Evolutionary conservation across 495 filamentous ascomycete species (phyloP), one percentile per base, ranked within the genome.

Genomic region (Aspergillus saccharolyticus): DNA sequence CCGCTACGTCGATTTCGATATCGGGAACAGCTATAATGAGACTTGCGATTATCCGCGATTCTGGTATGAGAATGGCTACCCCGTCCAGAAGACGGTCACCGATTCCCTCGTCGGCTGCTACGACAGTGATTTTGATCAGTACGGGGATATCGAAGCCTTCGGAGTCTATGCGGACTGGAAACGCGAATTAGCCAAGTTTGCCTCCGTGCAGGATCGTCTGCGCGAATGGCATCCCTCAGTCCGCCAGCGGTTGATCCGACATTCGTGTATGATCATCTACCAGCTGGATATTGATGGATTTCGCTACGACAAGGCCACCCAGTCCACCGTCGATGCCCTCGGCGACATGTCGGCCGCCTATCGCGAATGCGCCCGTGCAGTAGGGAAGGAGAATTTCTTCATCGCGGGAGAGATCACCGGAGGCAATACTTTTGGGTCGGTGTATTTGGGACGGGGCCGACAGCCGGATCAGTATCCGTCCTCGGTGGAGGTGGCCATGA

Each of bases 161-260:
- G 85, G 85, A 52, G 81, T 83, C n/a, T 86, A 72, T 47, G 83
- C 83, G 0, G 84, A 88, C 62, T 89, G 82, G 80, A 68, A 86
- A 60, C 76, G 79, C 57, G 80, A 89, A 68, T 72, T 90, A 44
- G 79, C 85, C 12, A 89, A 89, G 59, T 89, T 89, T 65, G 84
- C 85, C 19, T 87, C 80, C 39, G 87, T 89, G 1, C 87, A 90
- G 70, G 86, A 90, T 65, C 84, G 87, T 54, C 72, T 90, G 17
- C 80, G 87, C 12, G 86, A 88, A 55, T 89, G 86, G 86, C 60
- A 78, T 5, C 83, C 84, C 1, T 72, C 74, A 20, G 86, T 89
- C 0, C 68, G 76, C 17, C 73, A 80, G 33, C 79, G 82, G 42
- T 68, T 90, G 42, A 74, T 82, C 47, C 80, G 76, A n/a, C 86